Evolutionary conservation across 1,284 basidiomycete species (phyloP).

Genomic region (Phlebopus sp.): DNA sequence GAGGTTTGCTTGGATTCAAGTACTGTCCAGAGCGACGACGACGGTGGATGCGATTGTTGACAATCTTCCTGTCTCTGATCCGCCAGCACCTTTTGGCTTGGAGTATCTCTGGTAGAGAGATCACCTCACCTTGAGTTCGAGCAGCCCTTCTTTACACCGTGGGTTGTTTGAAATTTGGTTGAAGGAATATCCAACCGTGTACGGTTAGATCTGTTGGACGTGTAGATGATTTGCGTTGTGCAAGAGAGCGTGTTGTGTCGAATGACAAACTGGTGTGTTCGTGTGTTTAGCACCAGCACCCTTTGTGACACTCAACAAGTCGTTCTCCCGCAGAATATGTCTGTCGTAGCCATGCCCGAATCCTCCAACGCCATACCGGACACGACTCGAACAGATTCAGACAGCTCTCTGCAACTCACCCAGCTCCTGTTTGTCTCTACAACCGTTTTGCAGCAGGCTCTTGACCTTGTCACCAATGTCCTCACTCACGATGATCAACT

Average conservation of each 20-base stretch:
- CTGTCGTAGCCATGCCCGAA: conserved; percentile 24
- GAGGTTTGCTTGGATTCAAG: conserved; percentile 5
- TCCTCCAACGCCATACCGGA: conserved; percentile 7
- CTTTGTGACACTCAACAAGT: neutral
- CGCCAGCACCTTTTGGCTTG: conserved; percentile 32
- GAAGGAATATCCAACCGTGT: conserved; percentile 51
- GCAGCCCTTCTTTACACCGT: conserved; percentile 42
- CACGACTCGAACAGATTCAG: conserved; percentile 7
- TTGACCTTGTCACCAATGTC: conserved; percentile 64
- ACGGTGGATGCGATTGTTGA: conserved; percentile 49
- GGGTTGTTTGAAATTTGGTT: conserved; percentile 76
- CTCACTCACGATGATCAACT: conserved; percentile 68
- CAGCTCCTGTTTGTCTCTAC: conserved; percentile 64
- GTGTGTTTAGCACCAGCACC: conserved; percentile 12
- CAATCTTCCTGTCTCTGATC: conserved; percentile 73
- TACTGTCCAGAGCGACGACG: conserved; percentile 74
- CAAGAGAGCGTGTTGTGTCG: too few species aligned
- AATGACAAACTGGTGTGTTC: too few species aligned
- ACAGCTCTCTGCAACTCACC: conserved; percentile 32
- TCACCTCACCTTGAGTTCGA: conserved; percentile 78
- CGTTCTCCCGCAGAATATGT: conserved; percentile 1
- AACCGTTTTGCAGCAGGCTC: conserved; percentile 63
- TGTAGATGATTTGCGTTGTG: neutral
- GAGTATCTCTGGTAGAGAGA: conserved; percentile 63
- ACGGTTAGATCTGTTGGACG: neutral